Percentiles rank a stretch among this genome's conserved stretches.
phyloP scores from a whole-genome alignment of 345 rosid species.

The Eucalyptus cladocalyx region DNA sequence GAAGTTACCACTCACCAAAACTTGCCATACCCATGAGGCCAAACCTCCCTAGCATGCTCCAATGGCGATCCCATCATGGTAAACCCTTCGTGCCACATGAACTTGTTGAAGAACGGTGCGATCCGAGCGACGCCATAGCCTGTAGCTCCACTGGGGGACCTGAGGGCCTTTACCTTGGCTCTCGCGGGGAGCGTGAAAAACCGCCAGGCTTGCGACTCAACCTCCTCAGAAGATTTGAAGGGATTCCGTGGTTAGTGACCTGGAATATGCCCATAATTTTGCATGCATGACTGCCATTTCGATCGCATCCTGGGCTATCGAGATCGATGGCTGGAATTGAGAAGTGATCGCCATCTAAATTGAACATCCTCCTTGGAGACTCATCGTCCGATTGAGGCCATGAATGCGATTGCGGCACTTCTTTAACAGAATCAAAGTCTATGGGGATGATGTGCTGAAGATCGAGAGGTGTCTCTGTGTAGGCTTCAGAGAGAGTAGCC shows the following conservation, averaged over 20 bases:
- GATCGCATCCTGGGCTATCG: constrained; percentile 16
- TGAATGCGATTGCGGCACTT: constrained; percentile 47
- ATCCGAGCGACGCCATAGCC: constrained; percentile 79
- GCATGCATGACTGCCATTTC: constrained; percentile 37
- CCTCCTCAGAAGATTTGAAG: constrained; percentile 24
- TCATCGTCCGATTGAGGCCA: constrained; percentile 9
- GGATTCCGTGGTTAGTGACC: constrained; percentile 48
- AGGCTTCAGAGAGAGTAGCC: constrained; percentile 38
- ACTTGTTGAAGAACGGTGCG: constrained; percentile 50
- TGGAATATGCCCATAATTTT: constrained; percentile 75
- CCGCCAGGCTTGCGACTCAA: constrained; percentile 30
- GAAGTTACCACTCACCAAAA: constrained; percentile 49
- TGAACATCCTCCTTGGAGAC: background rate
- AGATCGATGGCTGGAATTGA: constrained; percentile 54
- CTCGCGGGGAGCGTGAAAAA: constrained; percentile 53
- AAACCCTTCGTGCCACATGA: constrained; percentile 96
- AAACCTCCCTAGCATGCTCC: constrained; percentile 55
- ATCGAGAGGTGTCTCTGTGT: constrained; percentile 33
- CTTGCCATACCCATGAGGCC: constrained; percentile 39
- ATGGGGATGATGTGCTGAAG: constrained; percentile 33
- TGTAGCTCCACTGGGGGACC: constrained; percentile 33
- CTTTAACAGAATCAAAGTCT: constrained; percentile 33
- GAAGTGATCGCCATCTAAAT: background rate
- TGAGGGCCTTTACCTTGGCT: constrained; percentile 48
- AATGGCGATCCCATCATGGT: constrained; percentile 60